Percentiles rank a stretch among this genome's conserved stretches.
Conservation (phyloP, 331 rosid genomes). For the Cucumis variabilis region DNA sequence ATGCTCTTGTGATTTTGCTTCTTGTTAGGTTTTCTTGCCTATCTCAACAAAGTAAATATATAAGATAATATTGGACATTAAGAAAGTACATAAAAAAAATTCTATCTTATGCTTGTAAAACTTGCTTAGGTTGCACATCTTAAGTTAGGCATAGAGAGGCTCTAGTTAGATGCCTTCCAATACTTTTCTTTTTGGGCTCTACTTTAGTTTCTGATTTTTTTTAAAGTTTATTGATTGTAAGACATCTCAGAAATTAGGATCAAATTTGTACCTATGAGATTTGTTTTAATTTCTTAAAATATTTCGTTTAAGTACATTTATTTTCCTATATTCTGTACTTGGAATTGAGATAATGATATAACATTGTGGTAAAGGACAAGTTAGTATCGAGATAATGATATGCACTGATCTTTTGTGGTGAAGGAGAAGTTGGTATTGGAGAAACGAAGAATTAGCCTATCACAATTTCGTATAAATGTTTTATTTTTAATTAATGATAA, state of each 20-base stretch:
- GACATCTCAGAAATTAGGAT: slow-evolving; percentile 5
- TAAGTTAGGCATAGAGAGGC: background rate
- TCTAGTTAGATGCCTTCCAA: too few relatives aligned
- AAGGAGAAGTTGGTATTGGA: too few relatives aligned
- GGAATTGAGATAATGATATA: slow-evolving; percentile 23
- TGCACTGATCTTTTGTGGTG: too few relatives aligned
- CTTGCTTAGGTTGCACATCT: slow-evolving; percentile 25
- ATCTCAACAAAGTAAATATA: too few relatives aligned
- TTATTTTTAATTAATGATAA: too few relatives aligned
- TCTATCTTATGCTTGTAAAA: slow-evolving; percentile 18
- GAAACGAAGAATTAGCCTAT: too few relatives aligned
- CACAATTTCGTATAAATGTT: too few relatives aligned
- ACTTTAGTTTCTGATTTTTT: background rate
- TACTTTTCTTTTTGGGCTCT: background rate
- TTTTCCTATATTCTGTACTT: slow-evolving; percentile 17
- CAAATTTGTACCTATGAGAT: background rate
- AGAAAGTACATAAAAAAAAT: background rate
- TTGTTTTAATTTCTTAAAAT: background rate
- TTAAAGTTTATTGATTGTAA: background rate
- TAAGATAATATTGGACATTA: too few relatives aligned
- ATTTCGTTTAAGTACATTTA: background rate
- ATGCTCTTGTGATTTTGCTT: too few relatives aligned
- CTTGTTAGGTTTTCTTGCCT: too few relatives aligned
- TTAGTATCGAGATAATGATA: too few relatives aligned
- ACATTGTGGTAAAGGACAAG: too few relatives aligned